Evolutionary conservation across 75 land plant species (phyloP).

Genomic region (Pseudotsuga menziesii): DNA sequence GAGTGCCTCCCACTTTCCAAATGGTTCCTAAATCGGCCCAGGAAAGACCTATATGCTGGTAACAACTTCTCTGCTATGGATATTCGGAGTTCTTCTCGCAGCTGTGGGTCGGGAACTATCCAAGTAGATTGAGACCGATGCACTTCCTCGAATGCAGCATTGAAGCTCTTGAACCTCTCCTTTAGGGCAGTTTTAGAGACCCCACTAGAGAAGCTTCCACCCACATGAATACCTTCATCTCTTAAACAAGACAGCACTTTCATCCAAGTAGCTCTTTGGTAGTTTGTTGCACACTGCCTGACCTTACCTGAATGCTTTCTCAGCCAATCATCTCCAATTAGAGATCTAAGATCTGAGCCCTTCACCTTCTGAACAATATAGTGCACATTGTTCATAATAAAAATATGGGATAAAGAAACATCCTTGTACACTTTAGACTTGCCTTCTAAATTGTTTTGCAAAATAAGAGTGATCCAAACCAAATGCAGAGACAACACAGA

Average conservation of each 20-base stretch:
- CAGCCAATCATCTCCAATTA: constrained; percentile 68
- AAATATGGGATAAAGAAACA: constrained; percentile 39
- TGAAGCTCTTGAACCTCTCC: constrained; percentile 79
- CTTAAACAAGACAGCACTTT: constrained; percentile 38
- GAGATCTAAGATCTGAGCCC: constrained; percentile 31
- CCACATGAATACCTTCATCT: constrained; percentile 36
- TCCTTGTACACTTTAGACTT: constrained; percentile 67
- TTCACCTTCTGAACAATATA: constrained; percentile 71
- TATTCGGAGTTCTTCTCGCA: constrained; percentile 75
- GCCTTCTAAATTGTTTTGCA: constrained; percentile 52
- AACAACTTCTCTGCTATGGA: constrained; percentile 79
- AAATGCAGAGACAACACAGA: constrained; percentile 25
- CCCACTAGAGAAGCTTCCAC: constrained; percentile 24
- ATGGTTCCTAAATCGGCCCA: constrained; percentile 33
- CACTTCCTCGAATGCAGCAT: constrained; percentile 74
- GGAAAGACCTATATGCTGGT: constrained; percentile 77
- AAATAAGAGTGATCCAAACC: constrained; percentile 26
- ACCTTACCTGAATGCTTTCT: constrained; percentile 33
- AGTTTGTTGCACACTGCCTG: constrained; percentile 47
- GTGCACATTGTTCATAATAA: constrained; percentile 71
- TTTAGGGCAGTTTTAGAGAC: constrained; percentile 58
- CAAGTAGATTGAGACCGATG: constrained; percentile 73
- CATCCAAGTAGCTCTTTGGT: constrained; percentile 56
- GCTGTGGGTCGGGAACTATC: constrained; percentile 73
- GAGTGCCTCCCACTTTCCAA: constrained; percentile 42